A percentile compares a stretch with the other conserved stretches of the same genome.
Evolutionary conservation across 2,329 filamentous ascomycete genomes (phyloP).

Genomic region (Dothistroma septosporum): DNA sequence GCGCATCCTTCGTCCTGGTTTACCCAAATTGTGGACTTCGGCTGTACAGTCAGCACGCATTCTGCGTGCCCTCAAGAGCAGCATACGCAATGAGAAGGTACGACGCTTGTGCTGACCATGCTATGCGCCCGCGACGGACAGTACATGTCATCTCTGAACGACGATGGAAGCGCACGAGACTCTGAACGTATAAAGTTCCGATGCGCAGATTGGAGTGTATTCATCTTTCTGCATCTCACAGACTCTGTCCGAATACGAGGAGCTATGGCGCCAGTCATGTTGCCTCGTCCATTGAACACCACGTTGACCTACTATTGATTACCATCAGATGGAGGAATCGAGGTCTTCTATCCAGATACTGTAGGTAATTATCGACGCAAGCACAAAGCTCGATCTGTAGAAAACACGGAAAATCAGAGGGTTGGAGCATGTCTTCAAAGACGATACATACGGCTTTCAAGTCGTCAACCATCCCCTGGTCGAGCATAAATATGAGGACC

Average conservation of each 20-base stretch:
- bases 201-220: not conserved
- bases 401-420: constrained; percentile 7
- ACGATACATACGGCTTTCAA: constrained; percentile 11
- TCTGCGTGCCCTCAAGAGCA: not conserved
- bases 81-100: not conserved
- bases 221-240: not conserved
- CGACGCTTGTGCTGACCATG: not conserved
- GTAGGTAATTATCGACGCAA: constrained; percentile 2
- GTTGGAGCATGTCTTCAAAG: not conserved
- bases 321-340: not conserved
- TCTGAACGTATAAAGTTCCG: not conserved
- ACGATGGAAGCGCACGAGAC: not conserved
- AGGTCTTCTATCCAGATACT: not conserved
- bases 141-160: not conserved
- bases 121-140: not conserved
- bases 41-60: not conserved
- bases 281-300: not conserved
- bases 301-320: not conserved
- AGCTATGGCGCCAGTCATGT: not conserved
- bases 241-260: not conserved
- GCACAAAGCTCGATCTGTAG: not conserved
- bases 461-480: not conserved
- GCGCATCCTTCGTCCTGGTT: not conserved
- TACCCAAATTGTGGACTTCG: not conserved
- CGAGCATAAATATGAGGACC: not conserved